Conservation (phyloP, 169 alveolate genomes). For the Plasmodium knowlesi region DNA sequence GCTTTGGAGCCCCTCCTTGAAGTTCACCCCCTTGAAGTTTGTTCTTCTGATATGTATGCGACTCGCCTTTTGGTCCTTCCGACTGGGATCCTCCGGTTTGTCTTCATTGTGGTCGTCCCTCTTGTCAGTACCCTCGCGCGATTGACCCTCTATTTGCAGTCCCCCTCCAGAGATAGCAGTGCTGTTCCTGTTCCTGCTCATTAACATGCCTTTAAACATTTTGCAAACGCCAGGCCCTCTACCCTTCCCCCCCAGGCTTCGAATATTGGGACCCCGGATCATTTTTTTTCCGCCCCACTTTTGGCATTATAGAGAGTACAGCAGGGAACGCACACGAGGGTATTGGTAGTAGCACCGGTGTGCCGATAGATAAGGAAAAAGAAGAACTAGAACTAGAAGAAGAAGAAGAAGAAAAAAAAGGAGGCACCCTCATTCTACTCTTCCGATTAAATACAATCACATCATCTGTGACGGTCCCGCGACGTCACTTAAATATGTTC, state of each 20-base stretch:
- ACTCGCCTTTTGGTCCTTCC: not conserved
- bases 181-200: not conserved
- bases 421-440: not conserved
- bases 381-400: not conserved
- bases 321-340: not conserved
- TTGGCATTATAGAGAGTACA: not conserved
- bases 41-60: not conserved
- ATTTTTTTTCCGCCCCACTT: not conserved
- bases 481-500: not conserved
- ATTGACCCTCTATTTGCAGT: not conserved
- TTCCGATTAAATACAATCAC: not conserved
- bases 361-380: not conserved
- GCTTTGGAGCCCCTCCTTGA: slow-evolving; percentile 42
- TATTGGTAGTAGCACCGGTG: not conserved
- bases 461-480: not conserved
- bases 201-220: not conserved
- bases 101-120: not conserved
- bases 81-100: not conserved
- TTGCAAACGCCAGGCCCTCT: not conserved
- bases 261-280: not conserved
- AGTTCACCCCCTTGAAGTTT: not conserved
- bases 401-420: not conserved
- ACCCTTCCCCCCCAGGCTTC: not conserved
- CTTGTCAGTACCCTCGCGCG: not conserved
- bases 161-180: not conserved